Base-by-base conservation (phyloP, 257 asterid species). In the Asclepias syriaca region DNA sequence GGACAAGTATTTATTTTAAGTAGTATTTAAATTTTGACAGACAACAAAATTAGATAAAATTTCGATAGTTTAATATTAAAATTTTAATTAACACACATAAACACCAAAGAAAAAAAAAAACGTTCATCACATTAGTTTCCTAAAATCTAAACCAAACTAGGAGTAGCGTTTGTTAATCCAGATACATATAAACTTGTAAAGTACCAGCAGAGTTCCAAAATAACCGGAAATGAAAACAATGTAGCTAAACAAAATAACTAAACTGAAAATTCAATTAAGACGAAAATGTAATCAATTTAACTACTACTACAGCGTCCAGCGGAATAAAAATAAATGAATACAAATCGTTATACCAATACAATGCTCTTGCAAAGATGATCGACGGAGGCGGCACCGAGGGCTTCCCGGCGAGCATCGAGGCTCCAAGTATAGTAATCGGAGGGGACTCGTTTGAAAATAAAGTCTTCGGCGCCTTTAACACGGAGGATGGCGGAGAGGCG, bases 281-380 rank as follows among this genome's bases (percentile, higher is more conserved):
- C 6, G 16, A 0, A 57, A 40, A 57, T 15, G 13, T 15, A 1
- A 61, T 32, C 68, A 16, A 63, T 7, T 18, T 63, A 77, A 7
- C 24, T 14, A 61, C 40, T 6, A 7, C 40, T 14, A 61, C 40
- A 5, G 21, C 40, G 10, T 16, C 15, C 45, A 3, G 61, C 8
- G 48, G 58, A 69, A 80, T 14, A 73, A 46, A 16, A 34, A 15
- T 29, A 56, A 21, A 8, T 32, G 76, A 8, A 67, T 1, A 37
- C 0, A 50, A 11, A 34, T 14, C 16, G 69, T 21, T 10, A 18
- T 87, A 94, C 99, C 98, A 95, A 79, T 68, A 92, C 99, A 75
- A 95, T 92, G 90, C 99, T 95, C 85, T 92, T 95, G 95, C 99
- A 95, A 80, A 95, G 96, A 80, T 95, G 99, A 58, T 92, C 80